Conservation (phyloP, 2,329 filamentous ascomycete species). For the Teratosphaeria nubilosa region DNA sequence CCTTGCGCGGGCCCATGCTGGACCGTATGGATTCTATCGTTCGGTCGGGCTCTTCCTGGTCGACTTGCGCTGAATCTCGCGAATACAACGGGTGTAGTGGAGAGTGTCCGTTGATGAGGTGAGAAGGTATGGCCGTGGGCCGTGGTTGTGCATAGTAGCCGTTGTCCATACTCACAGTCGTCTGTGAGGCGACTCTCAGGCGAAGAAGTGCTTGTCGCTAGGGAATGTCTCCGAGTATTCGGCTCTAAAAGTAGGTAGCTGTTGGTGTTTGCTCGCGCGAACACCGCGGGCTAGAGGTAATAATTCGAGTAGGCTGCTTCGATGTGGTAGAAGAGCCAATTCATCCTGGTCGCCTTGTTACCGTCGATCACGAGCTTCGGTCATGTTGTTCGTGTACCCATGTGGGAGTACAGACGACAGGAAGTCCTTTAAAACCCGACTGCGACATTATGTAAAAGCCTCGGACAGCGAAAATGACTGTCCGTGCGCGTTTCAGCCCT, state of each 20-base stretch:
- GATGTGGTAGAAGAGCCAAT: constrained; percentile 27
- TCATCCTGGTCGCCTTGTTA: constrained; percentile 14
- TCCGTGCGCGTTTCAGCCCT: background rate
- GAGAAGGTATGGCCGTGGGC: constrained; percentile 44
- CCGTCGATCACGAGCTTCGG: background rate
- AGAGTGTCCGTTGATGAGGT: constrained; percentile 47
- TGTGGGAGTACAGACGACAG: background rate
- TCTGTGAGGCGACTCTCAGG: background rate
- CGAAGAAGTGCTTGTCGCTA: too few species aligned
- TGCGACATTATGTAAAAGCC: background rate
- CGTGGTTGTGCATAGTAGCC: constrained; percentile 25
- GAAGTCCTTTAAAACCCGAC: background rate
- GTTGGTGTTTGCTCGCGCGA: background rate
- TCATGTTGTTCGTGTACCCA: background rate
- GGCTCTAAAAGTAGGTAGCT: background rate
- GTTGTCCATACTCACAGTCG: constrained; percentile 33
- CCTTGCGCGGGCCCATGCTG: constrained; percentile 42
- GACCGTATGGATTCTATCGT: constrained; percentile 50
- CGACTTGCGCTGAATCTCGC: constrained; percentile 31
- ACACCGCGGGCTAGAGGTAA: constrained; percentile 15
- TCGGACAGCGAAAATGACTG: background rate
- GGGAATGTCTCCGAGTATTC: background rate
- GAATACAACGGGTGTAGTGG: constrained; percentile 36
- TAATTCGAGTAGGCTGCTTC: constrained; percentile 25
- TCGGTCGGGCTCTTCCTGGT: constrained; percentile 44